Base-by-base conservation (phyloP, 2,329 filamentous ascomycete genomes). In the Phaeosphaeriaceae sp. region DNA sequence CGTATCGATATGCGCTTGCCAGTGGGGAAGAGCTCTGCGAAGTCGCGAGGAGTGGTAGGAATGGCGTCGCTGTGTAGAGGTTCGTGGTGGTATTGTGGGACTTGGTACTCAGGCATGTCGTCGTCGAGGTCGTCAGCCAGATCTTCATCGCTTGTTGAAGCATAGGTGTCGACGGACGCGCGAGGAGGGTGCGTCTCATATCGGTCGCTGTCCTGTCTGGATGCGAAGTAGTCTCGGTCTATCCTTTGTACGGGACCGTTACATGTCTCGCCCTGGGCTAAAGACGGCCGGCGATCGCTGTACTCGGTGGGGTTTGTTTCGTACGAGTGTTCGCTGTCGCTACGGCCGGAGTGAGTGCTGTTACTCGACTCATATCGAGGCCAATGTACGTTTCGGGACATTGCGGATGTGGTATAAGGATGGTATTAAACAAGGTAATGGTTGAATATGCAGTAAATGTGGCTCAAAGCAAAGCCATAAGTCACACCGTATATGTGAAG, bases 21-120 rank as follows among this genome's bases (percentile, higher is more conserved):
- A 9, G 93, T 96, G 11, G 95, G 94, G 76, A 97, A 99, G 53
- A 96, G 85, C 53, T 89, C 85, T 24, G 88, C 89, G 75, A 98
- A 98, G 66, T 93, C 89, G 57, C 89, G 84, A 3, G 94, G 90
- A 1, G 89, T 93, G 1, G 93, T 92, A 11, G 93, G 86, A 25
- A 91, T 84, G 33, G 91, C 87, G 62, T 89, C 86, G 63, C 85
- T 81, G 63, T 89, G 84, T 60, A 88, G 84, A 45, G 86, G 79
- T 51, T 89, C 88, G 65, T 86, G 85, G 57, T 82, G 81, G 72
- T 88, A 89, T 51, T 83, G 77, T 7, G 87, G 88, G 52, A 90
- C 80, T 47, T 86, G 81, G 65, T 85, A 87, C 51, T 77, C 81
- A 21, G 83, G 79, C 45, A 73, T 61, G 53, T 83, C 76, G 48